Base-by-base conservation (phyloP, 1,284 basidiomycete species). In the Puccinia brachypodii region DNA sequence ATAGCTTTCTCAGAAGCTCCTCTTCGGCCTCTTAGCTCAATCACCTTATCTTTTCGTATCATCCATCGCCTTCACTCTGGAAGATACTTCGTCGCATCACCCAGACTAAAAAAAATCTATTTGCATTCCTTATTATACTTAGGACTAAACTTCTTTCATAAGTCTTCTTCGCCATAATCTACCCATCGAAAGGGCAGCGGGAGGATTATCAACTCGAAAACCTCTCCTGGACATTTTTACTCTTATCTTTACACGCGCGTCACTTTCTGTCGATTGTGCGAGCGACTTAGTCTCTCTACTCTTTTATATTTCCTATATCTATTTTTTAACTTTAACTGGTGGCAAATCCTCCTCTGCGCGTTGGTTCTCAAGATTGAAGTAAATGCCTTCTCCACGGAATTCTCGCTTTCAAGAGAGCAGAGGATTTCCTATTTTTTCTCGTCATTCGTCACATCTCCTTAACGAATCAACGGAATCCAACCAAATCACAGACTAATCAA, bases 321-420 rank as follows among this genome's bases (percentile, higher is more conserved):
- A 7, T 44, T 44, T 53, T 3, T 53, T 3, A 53, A 13, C 50
- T 19, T 19, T 19, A 13, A 13, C n/a, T 7, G 50, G 50, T 19
- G 16, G 50, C 3, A 19, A 53, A 53, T 53, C 50, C 50, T 53
- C 50, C 8, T 22, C 50, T 8, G n/a, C n/a, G n/a, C 50, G 9
- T 53, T 53, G 50, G 50, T n/a, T n/a, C n/a, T n/a, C n/a, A n/a
- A n/a, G n/a, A 22, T 53, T 53, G 50, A 60, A 60, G 56, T 60
- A 60, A 60, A 60, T 60, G 25, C 25, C 25, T 60, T 60, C 56
- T 60, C 9, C 56, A 28, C 25, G 7, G n/a, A 31, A 60, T 60
- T n/a, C 56, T 60, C 31, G 14, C 56, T 60, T 28, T 8, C 13
- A 8, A 60, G 31, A 28, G 25, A 60, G 56, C 25, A 60, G 56